Base-by-base conservation (phyloP, 805 yeast genomes). In the Candida ortonii region DNA sequence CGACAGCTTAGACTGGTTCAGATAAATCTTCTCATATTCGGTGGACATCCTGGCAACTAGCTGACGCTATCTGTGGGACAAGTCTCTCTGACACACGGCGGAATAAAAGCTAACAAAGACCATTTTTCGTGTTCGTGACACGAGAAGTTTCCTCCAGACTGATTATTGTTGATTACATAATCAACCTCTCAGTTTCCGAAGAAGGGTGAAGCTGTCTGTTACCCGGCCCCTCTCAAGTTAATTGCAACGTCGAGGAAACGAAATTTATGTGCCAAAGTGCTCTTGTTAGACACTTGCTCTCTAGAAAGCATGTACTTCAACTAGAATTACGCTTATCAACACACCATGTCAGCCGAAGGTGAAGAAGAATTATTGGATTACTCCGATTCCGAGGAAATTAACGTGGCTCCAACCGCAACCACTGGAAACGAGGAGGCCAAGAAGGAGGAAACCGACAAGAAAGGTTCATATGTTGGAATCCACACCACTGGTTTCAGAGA, bases 321-420 rank as follows among this genome's bases (percentile, higher is more conserved):
- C n/a, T n/a, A n/a, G n/a, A n/a, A n/a, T n/a, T n/a, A n/a, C n/a
- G n/a, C n/a, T n/a, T n/a, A n/a, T n/a, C n/a, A n/a, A n/a, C n/a
- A n/a, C 36, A 46, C 13, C 7, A 84, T 86, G 95, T 86, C 96
- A 38, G 84, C 85, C 82, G 94, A 84, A 76, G 94, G 93, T 59
- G 97, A 90, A 84, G 98, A 93, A 84, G 98, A 93, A 76, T 79
- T 93, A 63, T 80, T 93, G 69, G 98, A 93, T 65, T 93, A 93
- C 80, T 89, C 97, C 63, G 98, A 93, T 64, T 84, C 94, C 64
- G 98, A 90, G 71, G 97, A 93, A 65, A 82, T 85, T 64, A 80
- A 86, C 54, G 86, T 83, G 51, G 76, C 75, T 49, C 74, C 76
- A 57, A 59, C 78, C 45, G 61, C 70, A 41, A 64, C 71, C 38